Evolutionary conservation across 495 filamentous ascomycete species (phyloP).

Genomic region (Penicillium canescens): DNA sequence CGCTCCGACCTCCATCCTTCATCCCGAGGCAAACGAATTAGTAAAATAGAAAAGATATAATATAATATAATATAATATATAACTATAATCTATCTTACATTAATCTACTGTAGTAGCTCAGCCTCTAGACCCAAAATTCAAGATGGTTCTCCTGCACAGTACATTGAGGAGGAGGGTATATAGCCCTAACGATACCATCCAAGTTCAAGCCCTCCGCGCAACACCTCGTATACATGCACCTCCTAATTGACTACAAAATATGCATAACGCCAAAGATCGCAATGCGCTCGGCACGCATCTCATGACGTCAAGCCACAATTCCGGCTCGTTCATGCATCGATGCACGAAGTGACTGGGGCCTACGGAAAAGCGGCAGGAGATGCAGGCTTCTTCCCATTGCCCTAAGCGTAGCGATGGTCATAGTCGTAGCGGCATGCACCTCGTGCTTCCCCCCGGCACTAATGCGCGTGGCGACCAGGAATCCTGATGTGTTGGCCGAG

Average conservation of each 20-base stretch:
- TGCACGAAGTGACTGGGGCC: not conserved
- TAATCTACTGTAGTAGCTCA: too few relatives aligned
- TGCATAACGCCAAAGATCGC: slow-evolving; percentile 10
- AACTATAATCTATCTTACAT: too few relatives aligned
- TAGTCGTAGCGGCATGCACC: slow-evolving; percentile 9
- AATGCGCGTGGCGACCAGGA: slow-evolving; percentile 2
- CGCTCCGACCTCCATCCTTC: too few relatives aligned
- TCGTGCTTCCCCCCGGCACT: slow-evolving; percentile 11
- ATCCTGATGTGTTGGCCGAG: not conserved
- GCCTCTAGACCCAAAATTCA: too few relatives aligned
- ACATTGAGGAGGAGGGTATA: too few relatives aligned
- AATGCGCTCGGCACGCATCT: slow-evolving; percentile 4
- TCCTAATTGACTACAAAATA: not conserved
- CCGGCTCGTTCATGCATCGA: slow-evolving; percentile 8
- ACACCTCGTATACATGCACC: too few relatives aligned
- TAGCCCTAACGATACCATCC: too few relatives aligned
- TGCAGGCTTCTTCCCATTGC: not conserved
- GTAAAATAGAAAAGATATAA: too few relatives aligned
- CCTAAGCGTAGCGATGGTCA: not conserved
- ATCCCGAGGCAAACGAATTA: too few relatives aligned
- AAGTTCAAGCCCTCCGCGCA: too few relatives aligned
- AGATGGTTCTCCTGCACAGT: too few relatives aligned
- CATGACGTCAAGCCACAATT: slow-evolving; percentile 9
- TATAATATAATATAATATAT: too few relatives aligned
- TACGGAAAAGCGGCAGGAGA: slow-evolving; percentile 6